These are phyloP conservation scores for Akebia trifoliata DNA, from an alignment of 164 flowering plant species.

Conservation along the genomic window DNA sequence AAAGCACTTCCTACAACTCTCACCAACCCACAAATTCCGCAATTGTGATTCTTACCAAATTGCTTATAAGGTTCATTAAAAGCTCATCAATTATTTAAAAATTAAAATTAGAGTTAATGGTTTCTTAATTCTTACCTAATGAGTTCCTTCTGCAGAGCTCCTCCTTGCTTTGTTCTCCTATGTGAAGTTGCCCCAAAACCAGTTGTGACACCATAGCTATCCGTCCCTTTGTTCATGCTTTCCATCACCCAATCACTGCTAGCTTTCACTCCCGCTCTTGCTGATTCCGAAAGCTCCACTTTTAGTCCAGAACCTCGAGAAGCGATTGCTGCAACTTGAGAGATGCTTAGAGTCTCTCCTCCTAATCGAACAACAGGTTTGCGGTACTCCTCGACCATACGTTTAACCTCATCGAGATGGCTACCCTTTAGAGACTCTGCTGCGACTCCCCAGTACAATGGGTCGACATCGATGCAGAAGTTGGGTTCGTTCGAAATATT, in stretches of 20 bases:
- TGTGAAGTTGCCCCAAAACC: slow-evolving; percentile 71
- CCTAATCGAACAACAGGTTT: slow-evolving; percentile 38
- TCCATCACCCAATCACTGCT: slow-evolving; percentile 72
- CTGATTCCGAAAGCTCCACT: slow-evolving; percentile 50
- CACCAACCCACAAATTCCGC: too few relatives aligned
- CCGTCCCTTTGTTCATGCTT: slow-evolving; percentile 50
- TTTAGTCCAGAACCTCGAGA: slow-evolving; percentile 6
- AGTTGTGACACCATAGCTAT: slow-evolving; percentile 58
- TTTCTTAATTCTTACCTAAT: slow-evolving; percentile 28
- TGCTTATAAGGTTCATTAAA: too few relatives aligned
- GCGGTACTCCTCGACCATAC: slow-evolving; percentile 48
- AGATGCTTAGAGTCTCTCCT: slow-evolving; percentile 38
- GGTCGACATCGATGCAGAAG: slow-evolving; percentile 27
- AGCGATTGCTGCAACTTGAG: slow-evolving; percentile 50
- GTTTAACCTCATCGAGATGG: slow-evolving; percentile 50
- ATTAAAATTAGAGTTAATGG: too few relatives aligned
- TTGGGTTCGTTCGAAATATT: too few relatives aligned
- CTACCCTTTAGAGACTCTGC: slow-evolving; percentile 50
- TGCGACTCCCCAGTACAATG: slow-evolving; percentile 47
- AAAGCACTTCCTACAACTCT: too few relatives aligned
- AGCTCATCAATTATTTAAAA: too few relatives aligned
- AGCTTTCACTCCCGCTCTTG: slow-evolving; percentile 45
- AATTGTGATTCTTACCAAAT: too few relatives aligned
- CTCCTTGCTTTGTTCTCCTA: slow-evolving; percentile 53
- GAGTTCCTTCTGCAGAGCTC: slow-evolving; percentile 57